Evolutionary conservation across 2,329 filamentous ascomycete species (phyloP).

Genomic region (Penicillium concentricum): DNA sequence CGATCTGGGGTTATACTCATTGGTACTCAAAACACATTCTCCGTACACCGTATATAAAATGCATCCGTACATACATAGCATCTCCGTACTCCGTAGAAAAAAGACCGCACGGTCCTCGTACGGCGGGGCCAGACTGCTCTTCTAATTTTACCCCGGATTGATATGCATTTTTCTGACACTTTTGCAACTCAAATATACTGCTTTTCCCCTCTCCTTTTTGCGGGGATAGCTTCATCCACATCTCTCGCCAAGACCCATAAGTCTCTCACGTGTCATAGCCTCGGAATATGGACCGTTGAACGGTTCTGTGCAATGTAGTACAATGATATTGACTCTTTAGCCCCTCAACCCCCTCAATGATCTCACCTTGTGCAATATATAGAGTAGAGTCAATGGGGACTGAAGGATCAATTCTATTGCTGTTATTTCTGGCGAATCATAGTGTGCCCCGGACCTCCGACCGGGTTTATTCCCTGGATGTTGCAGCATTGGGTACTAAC

Average conservation of each 20-base stretch:
- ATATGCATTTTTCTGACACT: constrained; percentile 2
- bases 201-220: background rate
- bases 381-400: background rate
- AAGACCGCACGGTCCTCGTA: constrained; percentile 16
- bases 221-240: background rate
- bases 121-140: constrained; percentile 7
- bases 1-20: constrained; percentile 16
- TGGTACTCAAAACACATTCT: background rate
- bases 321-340: background rate
- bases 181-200: background rate
- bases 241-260: background rate
- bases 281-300: background rate
- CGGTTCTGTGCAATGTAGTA: constrained; percentile 2
- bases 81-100: too few relatives aligned
- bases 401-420: background rate
- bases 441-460: constrained; percentile 16
- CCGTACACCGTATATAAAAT: background rate
- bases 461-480: constrained; percentile 2
- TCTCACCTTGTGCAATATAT: background rate
- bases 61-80: too few relatives aligned
- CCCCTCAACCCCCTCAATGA: background rate
- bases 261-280: background rate
- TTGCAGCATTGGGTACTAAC: background rate
- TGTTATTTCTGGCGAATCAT: constrained; percentile 12
- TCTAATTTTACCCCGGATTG: constrained; percentile 11